Percentiles rank a stretch among this genome's conserved stretches.
Conservation (phyloP, 78 protist species). For the Anaeramoeba flamelloides region DNA sequence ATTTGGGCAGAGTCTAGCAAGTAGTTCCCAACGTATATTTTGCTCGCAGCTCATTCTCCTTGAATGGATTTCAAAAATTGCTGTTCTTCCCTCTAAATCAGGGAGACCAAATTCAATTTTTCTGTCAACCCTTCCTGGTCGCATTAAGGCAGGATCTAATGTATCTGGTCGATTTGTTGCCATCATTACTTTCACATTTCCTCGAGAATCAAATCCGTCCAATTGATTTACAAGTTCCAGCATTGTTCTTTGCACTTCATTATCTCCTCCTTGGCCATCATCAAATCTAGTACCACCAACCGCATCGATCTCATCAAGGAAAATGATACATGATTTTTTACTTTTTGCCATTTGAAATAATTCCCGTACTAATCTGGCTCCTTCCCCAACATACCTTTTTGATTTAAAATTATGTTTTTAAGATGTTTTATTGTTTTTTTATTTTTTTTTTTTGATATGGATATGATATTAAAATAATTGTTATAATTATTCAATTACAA, state of each 20-base stretch:
- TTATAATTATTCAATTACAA: no score
- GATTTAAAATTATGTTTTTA: no score
- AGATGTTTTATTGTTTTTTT: no score
- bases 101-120: slow-evolving; percentile 92
- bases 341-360: slow-evolving; percentile 91
- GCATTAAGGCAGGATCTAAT: slow-evolving; percentile 92
- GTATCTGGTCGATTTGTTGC: slow-evolving; percentile 96
- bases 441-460: no score
- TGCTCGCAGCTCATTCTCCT: slow-evolving; percentile 61
- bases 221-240: slow-evolving; percentile 95
- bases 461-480: no score
- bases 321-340: slow-evolving; percentile 90
- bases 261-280: slow-evolving; percentile 90
- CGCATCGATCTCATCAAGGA: slow-evolving; percentile 98
- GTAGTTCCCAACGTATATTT: slow-evolving; percentile 88
- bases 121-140: slow-evolving; percentile 97
- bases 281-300: slow-evolving; percentile 92
- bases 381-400: slow-evolving; percentile 73
- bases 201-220: slow-evolving; percentile 98
- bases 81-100: slow-evolving; percentile 81
- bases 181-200: slow-evolving; percentile 95
- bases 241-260: slow-evolving; percentile 99
- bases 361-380: slow-evolving; percentile 98
- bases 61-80: slow-evolving; percentile 78
- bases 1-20: slow-evolving; percentile 97